These are phyloP conservation scores for Pythium scleroteichum DNA, from an alignment of 352 stramenopile species.

Conservation along the genomic window DNA sequence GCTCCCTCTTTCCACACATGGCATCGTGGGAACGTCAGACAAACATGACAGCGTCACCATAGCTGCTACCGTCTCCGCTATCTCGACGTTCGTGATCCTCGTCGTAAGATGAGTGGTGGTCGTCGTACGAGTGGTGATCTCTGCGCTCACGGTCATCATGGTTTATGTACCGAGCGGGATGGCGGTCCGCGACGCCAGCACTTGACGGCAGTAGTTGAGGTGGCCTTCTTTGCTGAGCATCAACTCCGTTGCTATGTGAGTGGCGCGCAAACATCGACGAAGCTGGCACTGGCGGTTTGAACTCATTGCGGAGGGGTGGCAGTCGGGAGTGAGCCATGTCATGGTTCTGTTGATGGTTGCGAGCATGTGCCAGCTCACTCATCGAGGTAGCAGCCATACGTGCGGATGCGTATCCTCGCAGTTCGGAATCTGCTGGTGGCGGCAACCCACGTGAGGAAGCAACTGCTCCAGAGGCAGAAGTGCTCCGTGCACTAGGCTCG, in stretches of 20 bases:
- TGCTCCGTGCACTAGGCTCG: not conserved
- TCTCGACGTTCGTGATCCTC: constrained; percentile 19
- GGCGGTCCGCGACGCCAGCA: not conserved
- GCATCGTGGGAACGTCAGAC: constrained; percentile 1
- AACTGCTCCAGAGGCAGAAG: not conserved
- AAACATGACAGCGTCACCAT: constrained; percentile 28
- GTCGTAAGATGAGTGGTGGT: constrained; percentile 10
- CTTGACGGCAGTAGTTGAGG: constrained; percentile 11
- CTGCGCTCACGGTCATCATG: constrained; percentile 10
- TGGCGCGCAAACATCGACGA: constrained; percentile 23
- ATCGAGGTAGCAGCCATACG: not conserved
- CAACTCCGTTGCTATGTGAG: constrained; percentile 12
- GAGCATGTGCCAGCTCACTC: constrained; percentile 8
- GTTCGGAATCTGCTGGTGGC: not conserved
- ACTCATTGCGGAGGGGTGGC: constrained; percentile 9
- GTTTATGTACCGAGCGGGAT: constrained; percentile 4
- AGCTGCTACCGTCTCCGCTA: constrained; percentile 23
- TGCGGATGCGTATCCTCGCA: constrained; percentile 6
- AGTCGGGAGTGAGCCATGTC: constrained; percentile 13
- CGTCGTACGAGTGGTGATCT: constrained; percentile 11
- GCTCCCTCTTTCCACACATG: not conserved
- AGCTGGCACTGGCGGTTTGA: constrained; percentile 7
- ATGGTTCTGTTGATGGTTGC: constrained; percentile 4
- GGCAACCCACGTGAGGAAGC: not conserved
- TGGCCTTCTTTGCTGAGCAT: not conserved